These are phyloP conservation scores for Marchantia polymorpha DNA, from an alignment of 225 moss, liverwort and hornwort species.

Conservation along the genomic window DNA sequence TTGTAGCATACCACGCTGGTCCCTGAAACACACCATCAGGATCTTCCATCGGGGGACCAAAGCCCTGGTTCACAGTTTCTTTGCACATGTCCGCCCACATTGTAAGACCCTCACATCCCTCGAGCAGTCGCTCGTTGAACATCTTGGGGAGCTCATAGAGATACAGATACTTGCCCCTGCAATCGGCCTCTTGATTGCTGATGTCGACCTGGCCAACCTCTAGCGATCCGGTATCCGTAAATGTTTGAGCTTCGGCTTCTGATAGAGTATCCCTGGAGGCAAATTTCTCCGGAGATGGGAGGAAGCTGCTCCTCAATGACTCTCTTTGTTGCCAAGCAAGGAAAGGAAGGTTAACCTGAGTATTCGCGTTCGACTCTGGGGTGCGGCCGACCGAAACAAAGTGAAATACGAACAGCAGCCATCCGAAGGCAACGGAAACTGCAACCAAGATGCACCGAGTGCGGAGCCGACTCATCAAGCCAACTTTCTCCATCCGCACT, in stretches of 20 bases:
- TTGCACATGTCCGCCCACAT: slow-evolving; percentile 60
- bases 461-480: slow-evolving; percentile 35
- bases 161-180: slow-evolving; percentile 61
- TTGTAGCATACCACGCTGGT: slow-evolving; percentile 69
- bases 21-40: slow-evolving; percentile 45
- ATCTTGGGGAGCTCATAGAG: slow-evolving; percentile 57
- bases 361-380: slow-evolving; percentile 14
- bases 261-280: slow-evolving; percentile 38
- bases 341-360: slow-evolving; percentile 8
- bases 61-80: slow-evolving; percentile 46
- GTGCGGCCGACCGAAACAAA: slow-evolving; percentile 31
- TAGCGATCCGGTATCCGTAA: neutral
- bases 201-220: no score
- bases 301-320: slow-evolving; percentile 11
- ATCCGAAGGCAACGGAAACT: slow-evolving; percentile 47
- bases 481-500: slow-evolving; percentile 36
- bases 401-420: slow-evolving; percentile 50
- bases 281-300: slow-evolving; percentile 27
- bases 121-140: slow-evolving; percentile 56
- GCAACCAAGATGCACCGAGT: slow-evolving; percentile 44
- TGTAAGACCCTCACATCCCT: slow-evolving; percentile 37
- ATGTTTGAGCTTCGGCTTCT: slow-evolving; percentile 11
- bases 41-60: slow-evolving; percentile 58
- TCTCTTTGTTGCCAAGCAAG: slow-evolving; percentile 29
- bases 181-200: slow-evolving; percentile 8